A percentile compares a stretch with the other conserved stretches of the same genome.
Evolutionary conservation across 1,139 yeast genomes (phyloP).

Genomic region (Insectozyma bohioensis): DNA sequence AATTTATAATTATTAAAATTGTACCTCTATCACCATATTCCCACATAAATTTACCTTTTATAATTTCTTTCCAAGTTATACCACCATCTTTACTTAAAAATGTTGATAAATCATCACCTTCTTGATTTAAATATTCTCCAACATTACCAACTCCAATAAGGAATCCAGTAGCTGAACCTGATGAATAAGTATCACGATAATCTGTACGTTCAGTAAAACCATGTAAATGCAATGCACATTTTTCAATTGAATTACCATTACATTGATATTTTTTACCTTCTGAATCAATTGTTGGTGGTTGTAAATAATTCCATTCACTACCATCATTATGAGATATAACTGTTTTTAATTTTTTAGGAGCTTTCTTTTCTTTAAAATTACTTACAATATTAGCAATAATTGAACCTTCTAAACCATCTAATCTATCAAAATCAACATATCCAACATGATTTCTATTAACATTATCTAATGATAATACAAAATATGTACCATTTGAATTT

Average conservation of each 20-base stretch:
- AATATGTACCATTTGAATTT: conserved; percentile 94
- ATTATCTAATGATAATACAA: conserved; percentile 65
- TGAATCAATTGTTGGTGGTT: conserved; percentile 68
- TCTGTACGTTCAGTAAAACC: conserved; percentile 90
- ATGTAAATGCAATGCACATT: conserved; percentile 83
- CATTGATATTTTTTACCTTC: conserved; percentile 61
- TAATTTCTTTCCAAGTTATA: conserved; percentile 77
- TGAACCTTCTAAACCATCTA: conserved; percentile 88
- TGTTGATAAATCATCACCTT: conserved; percentile 56
- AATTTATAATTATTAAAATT: conserved; percentile 68
- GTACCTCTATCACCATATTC: conserved; percentile 97
- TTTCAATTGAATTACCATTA: conserved; percentile 45
- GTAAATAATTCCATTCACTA: conserved; percentile 73
- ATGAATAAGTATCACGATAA: conserved; percentile 79
- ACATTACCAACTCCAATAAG: conserved; percentile 89
- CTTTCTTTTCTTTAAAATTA: conserved; percentile 31
- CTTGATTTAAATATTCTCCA: conserved; percentile 54
- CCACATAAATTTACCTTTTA: conserved; percentile 81
- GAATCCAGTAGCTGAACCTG: conserved; percentile 86
- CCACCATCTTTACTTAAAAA: conserved; percentile 89
- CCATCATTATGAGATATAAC: conserved; percentile 90
- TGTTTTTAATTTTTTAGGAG: conserved; percentile 60
- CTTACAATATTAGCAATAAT: conserved; percentile 68
- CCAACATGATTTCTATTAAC: conserved; percentile 78
- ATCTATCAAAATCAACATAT: conserved; percentile 84